A percentile compares a stretch with the other conserved stretches of the same genome.
These are phyloP conservation scores for Porcisia hertigi DNA, from an alignment of 208 protist species.

Conservation along the genomic window DNA sequence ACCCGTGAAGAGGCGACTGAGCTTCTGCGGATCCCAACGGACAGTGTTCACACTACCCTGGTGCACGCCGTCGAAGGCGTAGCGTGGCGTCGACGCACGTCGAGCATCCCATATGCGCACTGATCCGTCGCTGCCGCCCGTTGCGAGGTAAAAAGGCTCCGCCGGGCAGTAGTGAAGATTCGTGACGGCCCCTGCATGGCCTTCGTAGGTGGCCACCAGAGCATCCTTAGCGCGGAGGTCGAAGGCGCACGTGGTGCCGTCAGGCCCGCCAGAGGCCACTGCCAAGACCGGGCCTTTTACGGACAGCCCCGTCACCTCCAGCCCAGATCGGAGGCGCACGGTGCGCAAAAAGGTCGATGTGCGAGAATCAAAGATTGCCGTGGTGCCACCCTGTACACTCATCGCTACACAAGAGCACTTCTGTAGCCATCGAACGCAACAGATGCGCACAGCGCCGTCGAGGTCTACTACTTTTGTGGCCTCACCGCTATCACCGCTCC, in stretches of 20 bases:
- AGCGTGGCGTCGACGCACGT: constrained; percentile 49
- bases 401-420: constrained; percentile 75
- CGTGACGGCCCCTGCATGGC: constrained; percentile 47
- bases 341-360: constrained; percentile 62
- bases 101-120: constrained; percentile 82
- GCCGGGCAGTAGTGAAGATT: constrained; percentile 69
- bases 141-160: constrained; percentile 85
- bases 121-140: constrained; percentile 55
- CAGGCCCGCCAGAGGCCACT: constrained; percentile 42
- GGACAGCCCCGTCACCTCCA: constrained; percentile 57
- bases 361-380: constrained; percentile 75
- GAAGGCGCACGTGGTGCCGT: constrained; percentile 56
- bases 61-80: constrained; percentile 71
- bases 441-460: constrained; percentile 44
- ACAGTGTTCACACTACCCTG: constrained; percentile 52
- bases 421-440: constrained; percentile 78
- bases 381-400: constrained; percentile 55
- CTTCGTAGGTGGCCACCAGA: constrained; percentile 61
- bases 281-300: constrained; percentile 76
- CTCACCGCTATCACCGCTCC: constrained; percentile 60
- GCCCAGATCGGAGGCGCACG: constrained; percentile 41
- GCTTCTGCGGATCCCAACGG: constrained; percentile 71
- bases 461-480: constrained; percentile 63
- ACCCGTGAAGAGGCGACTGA: constrained; percentile 76
- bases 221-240: constrained; percentile 80